These are phyloP conservation scores for Ophiostoma fasciatum DNA, from an alignment of 2,329 filamentous ascomycete genomes.

Conservation along the genomic window DNA sequence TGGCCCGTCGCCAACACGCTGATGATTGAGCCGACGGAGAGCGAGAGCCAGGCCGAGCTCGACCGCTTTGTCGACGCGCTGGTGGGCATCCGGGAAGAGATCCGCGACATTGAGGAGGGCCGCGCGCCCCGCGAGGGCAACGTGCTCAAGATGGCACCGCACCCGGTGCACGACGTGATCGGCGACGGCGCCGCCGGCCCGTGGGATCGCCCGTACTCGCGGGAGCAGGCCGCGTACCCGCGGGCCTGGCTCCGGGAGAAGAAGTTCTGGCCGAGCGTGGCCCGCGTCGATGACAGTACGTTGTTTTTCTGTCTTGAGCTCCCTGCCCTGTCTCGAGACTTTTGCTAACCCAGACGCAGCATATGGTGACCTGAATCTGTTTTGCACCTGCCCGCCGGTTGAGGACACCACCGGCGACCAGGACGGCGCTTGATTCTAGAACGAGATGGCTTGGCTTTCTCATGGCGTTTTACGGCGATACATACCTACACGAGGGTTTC, in stretches of 20 bases:
- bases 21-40: conserved; percentile 97
- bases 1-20: conserved; percentile 91
- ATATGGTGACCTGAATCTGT: conserved; percentile 82
- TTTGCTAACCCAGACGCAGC: conserved; percentile 31
- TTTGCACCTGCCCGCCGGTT: conserved; percentile 85
- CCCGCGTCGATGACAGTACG: conserved; percentile 76
- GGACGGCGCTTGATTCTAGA: neutral
- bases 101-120: conserved; percentile 68
- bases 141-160: conserved; percentile 78
- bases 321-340: neutral
- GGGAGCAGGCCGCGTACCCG: conserved; percentile 79
- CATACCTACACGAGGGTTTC: too few relatives aligned
- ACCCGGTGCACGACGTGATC: conserved; percentile 70
- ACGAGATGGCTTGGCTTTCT: conserved; percentile 4
- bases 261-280: conserved; percentile 94
- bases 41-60: conserved; percentile 79
- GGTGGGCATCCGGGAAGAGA: conserved; percentile 74
- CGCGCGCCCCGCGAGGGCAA: conserved; percentile 61
- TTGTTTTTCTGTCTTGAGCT: conserved; percentile 12
- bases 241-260: conserved; percentile 72
- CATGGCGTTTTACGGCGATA: neutral
- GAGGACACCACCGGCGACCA: conserved; percentile 37
- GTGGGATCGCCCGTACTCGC: conserved; percentile 71
- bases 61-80: conserved; percentile 87
- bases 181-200: conserved; percentile 29